These are phyloP conservation scores for Onygena corvina DNA, from an alignment of 2,329 filamentous ascomycete genomes.

Conservation along the genomic window DNA sequence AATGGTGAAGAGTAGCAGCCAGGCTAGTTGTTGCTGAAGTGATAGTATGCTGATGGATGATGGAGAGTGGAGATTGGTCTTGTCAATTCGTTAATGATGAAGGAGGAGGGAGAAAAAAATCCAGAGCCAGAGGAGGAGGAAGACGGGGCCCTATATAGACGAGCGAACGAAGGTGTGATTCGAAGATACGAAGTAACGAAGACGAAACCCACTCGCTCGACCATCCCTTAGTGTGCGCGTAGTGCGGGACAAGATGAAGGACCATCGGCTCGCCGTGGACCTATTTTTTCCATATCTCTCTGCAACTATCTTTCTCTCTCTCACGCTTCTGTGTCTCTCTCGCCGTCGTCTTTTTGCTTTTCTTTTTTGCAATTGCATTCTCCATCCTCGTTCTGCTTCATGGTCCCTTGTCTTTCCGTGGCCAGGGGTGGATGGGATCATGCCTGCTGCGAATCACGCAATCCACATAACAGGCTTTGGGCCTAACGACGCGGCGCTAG, in stretches of 20 bases:
- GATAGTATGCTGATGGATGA: constrained; percentile 6
- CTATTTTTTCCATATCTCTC: neutral
- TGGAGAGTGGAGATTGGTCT: constrained; percentile 14
- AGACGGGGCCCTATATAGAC: constrained; percentile 27
- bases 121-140: constrained; percentile 20
- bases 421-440: constrained; percentile 20
- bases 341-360: neutral
- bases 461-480: constrained; percentile 16
- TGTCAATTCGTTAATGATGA: constrained; percentile 17
- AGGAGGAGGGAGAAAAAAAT: constrained; percentile 13
- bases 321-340: no score
- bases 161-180: neutral
- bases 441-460: constrained; percentile 29
- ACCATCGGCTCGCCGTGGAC: constrained; percentile 5
- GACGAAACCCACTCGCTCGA: constrained; percentile 1
- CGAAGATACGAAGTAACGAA: constrained; percentile 1
- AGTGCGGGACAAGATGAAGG: constrained; percentile 5
- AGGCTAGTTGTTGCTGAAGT: constrained; percentile 7
- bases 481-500: neutral
- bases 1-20: constrained; percentile 7
- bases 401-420: constrained; percentile 2
- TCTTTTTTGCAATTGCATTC: neutral
- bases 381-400: neutral
- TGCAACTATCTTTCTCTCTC: neutral
- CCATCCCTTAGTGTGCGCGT: neutral